A percentile compares a stretch with the other conserved stretches of the same genome.
Evolutionary conservation across 192 early-diverging fungal species (phyloP).

Genomic region (Umbelopsis sp.): DNA sequence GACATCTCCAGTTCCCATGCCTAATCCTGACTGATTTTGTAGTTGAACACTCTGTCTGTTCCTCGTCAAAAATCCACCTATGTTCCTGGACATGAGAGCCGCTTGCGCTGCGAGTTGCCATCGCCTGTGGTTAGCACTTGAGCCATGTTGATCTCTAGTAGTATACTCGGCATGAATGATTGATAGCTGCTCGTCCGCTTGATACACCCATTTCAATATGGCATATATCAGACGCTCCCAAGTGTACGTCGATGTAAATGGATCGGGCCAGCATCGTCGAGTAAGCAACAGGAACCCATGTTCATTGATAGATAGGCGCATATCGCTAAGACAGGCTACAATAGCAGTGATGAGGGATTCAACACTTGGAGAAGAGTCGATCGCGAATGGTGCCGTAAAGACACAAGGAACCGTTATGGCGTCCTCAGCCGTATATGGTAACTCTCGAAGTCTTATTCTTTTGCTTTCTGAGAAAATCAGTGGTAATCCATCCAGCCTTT

Average conservation of each 20-base stretch:
- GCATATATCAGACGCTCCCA: conserved; percentile 46
- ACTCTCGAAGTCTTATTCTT: background rate
- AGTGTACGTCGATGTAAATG: conserved; percentile 57
- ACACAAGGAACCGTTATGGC: conserved; percentile 37
- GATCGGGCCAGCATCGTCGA: conserved; percentile 58
- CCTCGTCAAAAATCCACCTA: background rate
- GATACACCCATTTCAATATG: conserved; percentile 49
- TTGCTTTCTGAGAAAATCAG: conserved; percentile 24
- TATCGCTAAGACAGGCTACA: conserved; percentile 48
- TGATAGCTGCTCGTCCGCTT: conserved; percentile 55
- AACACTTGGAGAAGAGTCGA: conserved; percentile 52
- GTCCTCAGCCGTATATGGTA: background rate
- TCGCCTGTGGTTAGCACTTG: conserved; percentile 37
- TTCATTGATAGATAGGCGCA: conserved; percentile 56
- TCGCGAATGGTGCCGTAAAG: conserved; percentile 53
- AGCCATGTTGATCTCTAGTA: conserved; percentile 33
- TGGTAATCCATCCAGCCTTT: conserved; percentile 50
- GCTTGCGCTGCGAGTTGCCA: conserved; percentile 21
- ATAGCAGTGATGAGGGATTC: conserved; percentile 54
- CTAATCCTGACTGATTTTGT: conserved; percentile 16
- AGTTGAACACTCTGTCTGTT: conserved; percentile 13
- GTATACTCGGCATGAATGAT: conserved; percentile 49
- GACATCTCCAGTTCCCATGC: conserved; percentile 37
- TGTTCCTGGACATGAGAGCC: conserved; percentile 18
- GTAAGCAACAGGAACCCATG: conserved; percentile 53